These are phyloP conservation scores for Pilaira anomala DNA, from an alignment of 192 early-diverging fungal genomes.

Conservation along the genomic window DNA sequence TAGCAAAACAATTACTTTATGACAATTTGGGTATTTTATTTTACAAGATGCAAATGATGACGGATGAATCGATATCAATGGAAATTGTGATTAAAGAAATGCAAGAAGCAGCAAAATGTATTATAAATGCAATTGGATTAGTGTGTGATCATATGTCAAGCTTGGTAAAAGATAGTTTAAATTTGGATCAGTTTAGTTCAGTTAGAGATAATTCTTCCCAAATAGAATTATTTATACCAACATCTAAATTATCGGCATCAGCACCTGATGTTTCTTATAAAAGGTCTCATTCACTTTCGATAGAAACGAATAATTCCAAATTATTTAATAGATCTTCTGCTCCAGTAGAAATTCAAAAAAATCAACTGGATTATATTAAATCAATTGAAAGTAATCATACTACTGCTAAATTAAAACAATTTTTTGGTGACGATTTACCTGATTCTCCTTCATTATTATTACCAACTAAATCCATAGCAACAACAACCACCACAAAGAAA, in stretches of 20 bases:
- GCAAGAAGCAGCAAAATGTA: background rate
- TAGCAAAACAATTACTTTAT: background rate
- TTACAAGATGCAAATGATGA: constrained; percentile 26
- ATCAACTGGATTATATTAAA: too few relatives aligned
- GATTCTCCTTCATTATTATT: background rate
- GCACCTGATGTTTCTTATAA: too few relatives aligned
- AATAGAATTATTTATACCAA: too few relatives aligned
- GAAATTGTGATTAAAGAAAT: background rate
- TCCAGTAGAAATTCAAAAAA: background rate
- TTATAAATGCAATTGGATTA: constrained; percentile 6
- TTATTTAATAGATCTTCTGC: constrained; percentile 9
- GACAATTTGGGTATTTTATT: constrained; percentile 18
- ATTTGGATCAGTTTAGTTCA: too few relatives aligned
- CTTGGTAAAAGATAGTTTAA: constrained; percentile 4
- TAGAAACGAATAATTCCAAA: constrained; percentile 2
- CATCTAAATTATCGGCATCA: too few relatives aligned
- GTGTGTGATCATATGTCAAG: constrained; percentile 13
- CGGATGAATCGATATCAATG: background rate
- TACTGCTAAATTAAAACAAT: constrained; percentile 49
- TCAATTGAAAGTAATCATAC: background rate
- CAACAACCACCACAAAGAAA: background rate
- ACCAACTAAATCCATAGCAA: too few relatives aligned
- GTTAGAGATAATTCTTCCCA: too few relatives aligned
- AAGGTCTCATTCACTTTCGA: too few relatives aligned
- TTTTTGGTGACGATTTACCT: constrained; percentile 58